These are phyloP conservation scores for Penicillium sp. DNA, from an alignment of 2,329 filamentous ascomycete genomes.

Conservation along the genomic window DNA sequence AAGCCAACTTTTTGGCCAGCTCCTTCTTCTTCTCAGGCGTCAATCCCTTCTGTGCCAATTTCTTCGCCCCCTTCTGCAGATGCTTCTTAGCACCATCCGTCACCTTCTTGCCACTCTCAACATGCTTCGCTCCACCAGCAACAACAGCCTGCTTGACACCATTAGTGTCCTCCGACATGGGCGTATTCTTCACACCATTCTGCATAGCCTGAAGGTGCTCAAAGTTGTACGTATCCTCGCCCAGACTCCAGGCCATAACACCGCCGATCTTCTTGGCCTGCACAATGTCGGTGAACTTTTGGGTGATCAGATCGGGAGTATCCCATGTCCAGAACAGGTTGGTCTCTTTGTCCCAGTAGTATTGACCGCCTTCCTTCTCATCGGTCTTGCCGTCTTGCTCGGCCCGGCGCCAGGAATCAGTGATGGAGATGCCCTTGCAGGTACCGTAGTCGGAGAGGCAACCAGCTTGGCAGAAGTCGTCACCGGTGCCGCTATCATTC, in stretches of 20 bases:
- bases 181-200: constrained; percentile 23
- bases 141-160: not conserved
- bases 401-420: constrained; percentile 59
- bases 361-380: constrained; percentile 59
- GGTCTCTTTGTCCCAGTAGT: constrained; percentile 62
- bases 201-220: constrained; percentile 47
- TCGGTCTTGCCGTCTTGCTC: constrained; percentile 56
- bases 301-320: constrained; percentile 57
- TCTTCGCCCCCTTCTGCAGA: no score
- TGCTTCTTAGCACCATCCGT: not conserved
- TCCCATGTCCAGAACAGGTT: constrained; percentile 74
- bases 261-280: constrained; percentile 60
- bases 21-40: no score
- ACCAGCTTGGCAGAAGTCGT: constrained; percentile 32
- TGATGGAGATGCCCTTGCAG: constrained; percentile 50
- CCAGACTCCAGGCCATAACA: constrained; percentile 73
- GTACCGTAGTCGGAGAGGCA: constrained; percentile 41
- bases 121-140: not conserved
- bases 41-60: no score
- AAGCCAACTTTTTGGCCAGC: not conserved
- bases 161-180: not conserved
- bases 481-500: constrained; percentile 28
- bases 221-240: constrained; percentile 58
- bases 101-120: not conserved
- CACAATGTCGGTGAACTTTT: constrained; percentile 63